Evolutionary conservation across 495 filamentous ascomycete species (phyloP).

Genomic region (Penicillium cataractarum): DNA sequence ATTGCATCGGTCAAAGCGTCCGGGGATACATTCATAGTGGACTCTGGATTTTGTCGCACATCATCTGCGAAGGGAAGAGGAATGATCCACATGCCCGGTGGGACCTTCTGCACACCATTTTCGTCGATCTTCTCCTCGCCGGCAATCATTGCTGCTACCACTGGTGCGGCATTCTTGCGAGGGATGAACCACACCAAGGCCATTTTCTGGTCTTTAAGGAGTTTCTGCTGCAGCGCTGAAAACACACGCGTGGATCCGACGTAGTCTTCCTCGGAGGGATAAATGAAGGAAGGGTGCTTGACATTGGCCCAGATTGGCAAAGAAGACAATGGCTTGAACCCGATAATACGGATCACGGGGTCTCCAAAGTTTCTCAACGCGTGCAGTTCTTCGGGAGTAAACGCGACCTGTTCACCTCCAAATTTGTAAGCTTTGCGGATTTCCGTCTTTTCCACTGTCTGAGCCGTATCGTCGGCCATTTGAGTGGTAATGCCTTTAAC

Average conservation of each 20-base stretch:
- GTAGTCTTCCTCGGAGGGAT: constrained; percentile 87
- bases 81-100: constrained; percentile 87
- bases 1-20: constrained; percentile 77
- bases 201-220: constrained; percentile 75
- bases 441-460: constrained; percentile 76
- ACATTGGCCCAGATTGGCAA: constrained; percentile 85
- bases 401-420: constrained; percentile 85
- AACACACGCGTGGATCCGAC: constrained; percentile 93
- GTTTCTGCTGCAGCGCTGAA: constrained; percentile 84
- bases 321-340: constrained; percentile 81
- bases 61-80: constrained; percentile 92
- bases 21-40: constrained; percentile 59
- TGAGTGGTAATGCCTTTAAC: constrained; percentile 71
- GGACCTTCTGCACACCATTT: constrained; percentile 66
- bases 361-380: constrained; percentile 76
- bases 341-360: constrained; percentile 84
- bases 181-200: constrained; percentile 89
- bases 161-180: constrained; percentile 74
- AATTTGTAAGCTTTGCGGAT: constrained; percentile 95
- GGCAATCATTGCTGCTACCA: constrained; percentile 79
- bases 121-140: constrained; percentile 69
- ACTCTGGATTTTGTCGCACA: constrained; percentile 71
- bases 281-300: constrained; percentile 87
- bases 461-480: constrained; percentile 72
- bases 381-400: constrained; percentile 80